Conservation (phyloP, 2,329 filamentous ascomycete species). For the Xylaria sp. region DNA sequence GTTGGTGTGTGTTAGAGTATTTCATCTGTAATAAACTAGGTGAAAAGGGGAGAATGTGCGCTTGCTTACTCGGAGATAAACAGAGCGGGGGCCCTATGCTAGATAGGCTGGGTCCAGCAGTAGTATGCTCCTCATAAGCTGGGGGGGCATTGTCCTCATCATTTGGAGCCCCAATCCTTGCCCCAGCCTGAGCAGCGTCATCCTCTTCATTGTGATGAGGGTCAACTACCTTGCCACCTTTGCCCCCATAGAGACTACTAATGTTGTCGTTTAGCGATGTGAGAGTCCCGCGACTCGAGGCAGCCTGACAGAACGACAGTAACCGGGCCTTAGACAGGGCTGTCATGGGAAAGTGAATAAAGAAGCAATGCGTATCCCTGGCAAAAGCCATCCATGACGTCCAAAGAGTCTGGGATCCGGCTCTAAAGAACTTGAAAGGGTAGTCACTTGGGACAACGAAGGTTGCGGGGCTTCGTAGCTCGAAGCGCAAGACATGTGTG, state of each 20-base stretch:
- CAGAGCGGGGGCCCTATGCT: slow-evolving; percentile 7
- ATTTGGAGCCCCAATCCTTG: background rate
- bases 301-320: slow-evolving; percentile 19
- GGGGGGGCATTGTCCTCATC: slow-evolving; percentile 14
- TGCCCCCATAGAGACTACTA: slow-evolving; percentile 27
- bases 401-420: slow-evolving; percentile 23
- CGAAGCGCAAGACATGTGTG: slow-evolving; percentile 23
- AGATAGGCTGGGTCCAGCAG: slow-evolving; percentile 9
- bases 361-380: slow-evolving; percentile 18
- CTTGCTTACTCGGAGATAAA: slow-evolving; percentile 18
- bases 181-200: background rate
- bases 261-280: slow-evolving; percentile 9
- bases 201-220: background rate
- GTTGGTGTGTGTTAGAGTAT: background rate
- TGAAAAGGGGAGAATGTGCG: background rate
- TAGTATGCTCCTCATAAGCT: slow-evolving; percentile 18
- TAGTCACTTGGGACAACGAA: slow-evolving; percentile 22
- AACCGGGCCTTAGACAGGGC: slow-evolving; percentile 17
- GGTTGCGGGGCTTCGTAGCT: slow-evolving; percentile 14
- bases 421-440: slow-evolving; percentile 18
- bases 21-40: background rate
- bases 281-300: slow-evolving; percentile 11
- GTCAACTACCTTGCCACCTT: slow-evolving; percentile 24
- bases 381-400: slow-evolving; percentile 18
- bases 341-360: slow-evolving; percentile 24